Percentiles rank a stretch among this genome's conserved stretches.
phyloP scores from a whole-genome alignment of 257 asterid genomes.

The Ocimum tenuiflorum region DNA sequence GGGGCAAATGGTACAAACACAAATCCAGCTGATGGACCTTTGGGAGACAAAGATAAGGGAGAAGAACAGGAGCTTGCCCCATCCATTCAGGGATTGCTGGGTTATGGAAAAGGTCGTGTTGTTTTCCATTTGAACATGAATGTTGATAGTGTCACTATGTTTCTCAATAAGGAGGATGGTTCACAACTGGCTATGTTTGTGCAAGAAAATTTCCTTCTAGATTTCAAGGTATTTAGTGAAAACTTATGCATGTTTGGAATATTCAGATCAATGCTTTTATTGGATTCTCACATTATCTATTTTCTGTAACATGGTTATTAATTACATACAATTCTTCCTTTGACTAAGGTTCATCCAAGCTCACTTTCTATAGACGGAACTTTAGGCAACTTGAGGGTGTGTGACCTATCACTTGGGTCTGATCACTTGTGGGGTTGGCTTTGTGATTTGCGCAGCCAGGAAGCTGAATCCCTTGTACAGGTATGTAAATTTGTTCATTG shows the following conservation, averaged over 20 bases:
- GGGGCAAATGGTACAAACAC: constrained; percentile 23
- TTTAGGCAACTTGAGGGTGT: constrained; percentile 80
- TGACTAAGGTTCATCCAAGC: constrained; percentile 84
- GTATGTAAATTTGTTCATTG: constrained; percentile 30
- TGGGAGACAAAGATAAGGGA: constrained; percentile 45
- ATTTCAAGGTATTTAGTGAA: constrained; percentile 59
- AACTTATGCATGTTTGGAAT: neutral
- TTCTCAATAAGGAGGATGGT: constrained; percentile 92
- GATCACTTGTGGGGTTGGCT: constrained; percentile 96
- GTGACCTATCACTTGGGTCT: constrained; percentile 78
- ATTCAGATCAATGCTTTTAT: neutral
- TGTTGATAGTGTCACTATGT: constrained; percentile 79
- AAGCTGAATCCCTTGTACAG: constrained; percentile 85
- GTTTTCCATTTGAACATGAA: constrained; percentile 89
- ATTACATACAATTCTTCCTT: constrained; percentile 27
- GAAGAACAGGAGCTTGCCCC: constrained; percentile 56
- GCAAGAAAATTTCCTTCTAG: constrained; percentile 87
- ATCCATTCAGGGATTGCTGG: constrained; percentile 75
- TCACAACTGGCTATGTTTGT: constrained; percentile 95
- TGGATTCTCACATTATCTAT: constrained; percentile 7
- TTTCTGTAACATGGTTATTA: constrained; percentile 11
- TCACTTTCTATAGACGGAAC: constrained; percentile 76
- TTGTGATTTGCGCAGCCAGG: constrained; percentile 94
- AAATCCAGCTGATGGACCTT: constrained; percentile 34
- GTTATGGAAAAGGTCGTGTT: constrained; percentile 85